phyloP scores from a whole-genome alignment of 139 green algal species.

The Micractinium sp. region DNA sequence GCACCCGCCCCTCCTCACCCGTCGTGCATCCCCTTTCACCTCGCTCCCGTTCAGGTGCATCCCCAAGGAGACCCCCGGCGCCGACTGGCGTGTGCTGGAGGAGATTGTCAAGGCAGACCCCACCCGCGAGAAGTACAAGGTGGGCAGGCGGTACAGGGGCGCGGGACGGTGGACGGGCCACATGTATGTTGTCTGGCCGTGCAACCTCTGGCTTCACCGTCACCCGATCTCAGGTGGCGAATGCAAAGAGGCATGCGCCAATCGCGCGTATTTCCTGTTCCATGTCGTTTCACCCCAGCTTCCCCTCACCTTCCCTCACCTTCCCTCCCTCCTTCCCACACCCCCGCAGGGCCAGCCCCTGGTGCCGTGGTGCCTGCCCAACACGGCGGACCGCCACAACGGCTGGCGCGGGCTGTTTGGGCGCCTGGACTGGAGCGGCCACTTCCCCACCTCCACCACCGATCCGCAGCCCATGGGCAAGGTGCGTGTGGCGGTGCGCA shows the following conservation, averaged over 20 bases:
- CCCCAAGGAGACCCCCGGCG: conserved; percentile 88
- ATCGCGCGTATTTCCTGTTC: neutral
- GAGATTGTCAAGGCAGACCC: conserved; percentile 79
- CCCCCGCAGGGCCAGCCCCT: conserved; percentile 76
- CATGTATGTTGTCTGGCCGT: neutral
- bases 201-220: neutral
- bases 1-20: neutral
- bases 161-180: neutral
- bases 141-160: conserved; percentile 3
- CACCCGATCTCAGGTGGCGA: too few relatives aligned
- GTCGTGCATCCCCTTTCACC: neutral
- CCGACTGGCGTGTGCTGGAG: conserved; percentile 93
- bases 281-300: neutral
- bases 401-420: conserved; percentile 96
- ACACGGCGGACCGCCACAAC: conserved; percentile 95
- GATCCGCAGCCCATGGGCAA: conserved; percentile 99
- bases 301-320: too few relatives aligned
- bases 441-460: conserved; percentile 97
- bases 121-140: conserved; percentile 70
- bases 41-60: conserved; percentile 72
- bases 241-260: too few relatives aligned
- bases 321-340: neutral
- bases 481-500: conserved; percentile 42
- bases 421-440: conserved; percentile 89
- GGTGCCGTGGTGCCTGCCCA: conserved; percentile 97